Evolutionary conservation across 106 monocot genomes (phyloP).

Genomic region (Dactylorhiza incarnata): DNA sequence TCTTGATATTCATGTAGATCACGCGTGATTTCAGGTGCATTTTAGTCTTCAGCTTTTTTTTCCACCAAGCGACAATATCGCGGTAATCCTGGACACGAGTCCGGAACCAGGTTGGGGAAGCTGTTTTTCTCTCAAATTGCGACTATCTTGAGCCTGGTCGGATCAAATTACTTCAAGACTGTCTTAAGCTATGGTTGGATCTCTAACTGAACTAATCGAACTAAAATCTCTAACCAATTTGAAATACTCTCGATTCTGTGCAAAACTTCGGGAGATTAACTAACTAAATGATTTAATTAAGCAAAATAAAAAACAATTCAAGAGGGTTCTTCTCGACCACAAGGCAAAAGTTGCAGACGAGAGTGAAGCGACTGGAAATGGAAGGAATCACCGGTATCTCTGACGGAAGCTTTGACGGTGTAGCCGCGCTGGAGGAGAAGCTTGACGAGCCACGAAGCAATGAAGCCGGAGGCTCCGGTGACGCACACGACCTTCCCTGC

Average conservation of each 20-base stretch:
- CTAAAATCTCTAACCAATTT: too few relatives aligned
- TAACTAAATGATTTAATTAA: background rate
- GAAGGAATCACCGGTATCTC: constrained; percentile 8
- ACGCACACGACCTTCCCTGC: constrained; percentile 14
- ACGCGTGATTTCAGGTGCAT: too few relatives aligned
- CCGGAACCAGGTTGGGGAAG: too few relatives aligned
- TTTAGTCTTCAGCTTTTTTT: too few relatives aligned
- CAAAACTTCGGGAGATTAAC: background rate
- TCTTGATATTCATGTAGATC: too few relatives aligned
- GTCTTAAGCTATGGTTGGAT: background rate
- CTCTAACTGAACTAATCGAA: too few relatives aligned
- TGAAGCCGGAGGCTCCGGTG: constrained; percentile 24
- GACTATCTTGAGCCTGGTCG: too few relatives aligned
- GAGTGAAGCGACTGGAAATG: background rate
- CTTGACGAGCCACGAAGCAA: constrained; percentile 25
- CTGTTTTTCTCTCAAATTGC: too few relatives aligned
- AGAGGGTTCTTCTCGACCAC: background rate
- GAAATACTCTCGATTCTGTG: background rate
- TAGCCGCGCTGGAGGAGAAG: constrained; percentile 20
- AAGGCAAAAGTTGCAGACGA: background rate
- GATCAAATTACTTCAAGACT: background rate
- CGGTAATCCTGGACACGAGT: too few relatives aligned
- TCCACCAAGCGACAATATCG: too few relatives aligned
- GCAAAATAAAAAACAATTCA: background rate
- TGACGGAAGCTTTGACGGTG: constrained; percentile 24